Conservation (phyloP, 495 filamentous ascomycete species). For the Delitschia confertaspora region DNA sequence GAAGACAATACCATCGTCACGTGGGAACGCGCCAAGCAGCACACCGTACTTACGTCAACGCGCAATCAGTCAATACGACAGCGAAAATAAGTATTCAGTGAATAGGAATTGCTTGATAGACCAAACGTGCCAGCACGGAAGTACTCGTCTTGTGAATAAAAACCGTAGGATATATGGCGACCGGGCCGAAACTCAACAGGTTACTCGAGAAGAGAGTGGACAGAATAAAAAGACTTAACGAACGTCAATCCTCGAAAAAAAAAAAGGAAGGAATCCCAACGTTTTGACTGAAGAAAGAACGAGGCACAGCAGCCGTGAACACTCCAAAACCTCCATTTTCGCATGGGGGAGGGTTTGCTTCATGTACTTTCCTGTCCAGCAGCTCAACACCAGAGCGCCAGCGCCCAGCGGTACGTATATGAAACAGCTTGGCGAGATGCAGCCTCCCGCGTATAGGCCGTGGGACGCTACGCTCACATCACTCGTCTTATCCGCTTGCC, state of each 20-base stretch:
- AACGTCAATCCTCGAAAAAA: constrained; percentile 6
- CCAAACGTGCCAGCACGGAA: constrained; percentile 26
- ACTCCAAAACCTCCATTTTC: not conserved
- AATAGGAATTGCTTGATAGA: constrained; percentile 3
- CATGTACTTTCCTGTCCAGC: constrained; percentile 18
- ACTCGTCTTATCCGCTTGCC: too few relatives aligned
- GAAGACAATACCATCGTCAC: constrained; percentile 9
- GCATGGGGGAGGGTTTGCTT: constrained; percentile 17
- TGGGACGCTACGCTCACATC: too few relatives aligned
- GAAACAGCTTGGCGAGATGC: constrained; percentile 25
- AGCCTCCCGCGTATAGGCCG: constrained; percentile 22
- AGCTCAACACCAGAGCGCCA: constrained; percentile 21
- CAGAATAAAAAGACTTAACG: constrained; percentile 5
- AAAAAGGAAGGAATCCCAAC: constrained; percentile 6
- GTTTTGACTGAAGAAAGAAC: constrained; percentile 12
- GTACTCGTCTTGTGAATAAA: constrained; percentile 10
- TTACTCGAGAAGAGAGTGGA: constrained; percentile 1
- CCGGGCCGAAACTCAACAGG: not conserved
- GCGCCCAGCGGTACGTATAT: constrained; percentile 13
- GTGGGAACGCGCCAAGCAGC: constrained; percentile 1
- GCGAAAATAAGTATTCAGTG: constrained; percentile 1
- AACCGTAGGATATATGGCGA: too few relatives aligned
- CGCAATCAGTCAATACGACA: constrained; percentile 17
- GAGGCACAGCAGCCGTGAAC: constrained; percentile 4
- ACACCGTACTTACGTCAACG: constrained; percentile 25